Conservation (phyloP, 805 yeast genomes). For the Ogataea philodendri region DNA sequence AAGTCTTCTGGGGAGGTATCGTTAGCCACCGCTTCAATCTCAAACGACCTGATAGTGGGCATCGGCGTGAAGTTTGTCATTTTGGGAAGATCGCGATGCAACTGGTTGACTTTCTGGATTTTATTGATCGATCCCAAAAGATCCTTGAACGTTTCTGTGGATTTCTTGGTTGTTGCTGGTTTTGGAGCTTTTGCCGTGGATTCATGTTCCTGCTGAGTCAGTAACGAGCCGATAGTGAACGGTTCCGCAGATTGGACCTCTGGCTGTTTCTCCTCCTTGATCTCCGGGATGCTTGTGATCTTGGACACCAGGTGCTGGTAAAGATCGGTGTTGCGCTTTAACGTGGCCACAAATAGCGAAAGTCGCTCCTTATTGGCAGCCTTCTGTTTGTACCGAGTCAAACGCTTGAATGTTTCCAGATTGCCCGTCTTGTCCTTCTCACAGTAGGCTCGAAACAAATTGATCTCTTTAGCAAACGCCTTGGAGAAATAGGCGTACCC, state of each 20-base stretch:
- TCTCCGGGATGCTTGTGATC: too few relatives aligned
- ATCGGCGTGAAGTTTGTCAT: conserved; percentile 29
- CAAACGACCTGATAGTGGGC: conserved; percentile 14
- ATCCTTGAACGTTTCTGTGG: conserved; percentile 21
- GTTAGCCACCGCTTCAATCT: conserved; percentile 1
- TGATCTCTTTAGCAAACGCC: conserved; percentile 23
- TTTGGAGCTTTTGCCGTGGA: neutral
- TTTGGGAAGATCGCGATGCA: conserved; percentile 18
- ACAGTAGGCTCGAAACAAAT: conserved; percentile 14
- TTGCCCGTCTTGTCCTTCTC: conserved; percentile 13
- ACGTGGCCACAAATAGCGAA: conserved; percentile 20
- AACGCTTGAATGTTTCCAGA: conserved; percentile 15
- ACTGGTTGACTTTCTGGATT: conserved; percentile 15
- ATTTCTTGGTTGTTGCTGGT: neutral
- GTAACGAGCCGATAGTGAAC: conserved; percentile 11
- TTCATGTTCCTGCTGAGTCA: conserved; percentile 1
- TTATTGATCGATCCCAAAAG: conserved; percentile 26
- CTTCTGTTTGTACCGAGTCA: conserved; percentile 11
- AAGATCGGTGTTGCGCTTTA: conserved; percentile 26
- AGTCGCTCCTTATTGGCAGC: conserved; percentile 11
- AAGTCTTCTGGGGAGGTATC: conserved; percentile 24
- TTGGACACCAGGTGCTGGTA: conserved; percentile 13
- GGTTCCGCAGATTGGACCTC: neutral
- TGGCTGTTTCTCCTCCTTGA: too few relatives aligned
- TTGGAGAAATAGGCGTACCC: conserved; percentile 25